Base-by-base conservation (phyloP, 2,329 filamentous ascomycete species). In the Bipolaris oryzae region DNA sequence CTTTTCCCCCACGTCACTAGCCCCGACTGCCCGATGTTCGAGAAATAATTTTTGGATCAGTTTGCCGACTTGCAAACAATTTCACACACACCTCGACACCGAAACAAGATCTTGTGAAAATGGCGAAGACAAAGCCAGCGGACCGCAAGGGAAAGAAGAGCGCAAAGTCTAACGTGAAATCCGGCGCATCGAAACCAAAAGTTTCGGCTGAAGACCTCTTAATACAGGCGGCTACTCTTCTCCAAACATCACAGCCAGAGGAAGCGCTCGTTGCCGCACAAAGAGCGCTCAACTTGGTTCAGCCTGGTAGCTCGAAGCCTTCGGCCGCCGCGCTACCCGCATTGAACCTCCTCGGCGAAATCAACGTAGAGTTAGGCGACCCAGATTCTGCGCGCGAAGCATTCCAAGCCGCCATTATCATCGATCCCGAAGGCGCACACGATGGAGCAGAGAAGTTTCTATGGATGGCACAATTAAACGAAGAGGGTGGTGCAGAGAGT, bases 391-490 rank as follows among this genome's bases (percentile, higher is more conserved):
- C 94, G 39, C 84, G 89, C 57, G 78, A 81, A 44, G 88, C 86
- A 69, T 96, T 97, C 70, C 75, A 87, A 58, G 82, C 85, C 43
- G 92, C 95, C 0, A 89, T 89, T 35, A 80, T 83, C 51, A 83
- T 95, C 34, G 95, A 99, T 73, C 83, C 87, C 21, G 86, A 93
- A 55, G 95, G 94, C 16, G 89, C 92, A 69, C 84, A 86, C 37
- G 93, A 92, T 46, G 93, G 93, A 0, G 87, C 92, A 0, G 94
- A 98, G 73, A 98, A 97, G 79, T 98, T 97, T 72, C 79, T 98
- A 46, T 96, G 93, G 86, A 82, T 99, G 56, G 95, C 95, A 61
- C 95, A 99, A 78, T 82, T 99, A 69, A 95, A 83, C 62, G 85
- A 87, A 65, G 79, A 85, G 60, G 85, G 85, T 49, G 85, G 85